Percentiles rank a stretch among this genome's conserved stretches.
These are phyloP conservation scores for Salix koriyanagi DNA, from an alignment of 345 rosid genomes.

Conservation along the genomic window DNA sequence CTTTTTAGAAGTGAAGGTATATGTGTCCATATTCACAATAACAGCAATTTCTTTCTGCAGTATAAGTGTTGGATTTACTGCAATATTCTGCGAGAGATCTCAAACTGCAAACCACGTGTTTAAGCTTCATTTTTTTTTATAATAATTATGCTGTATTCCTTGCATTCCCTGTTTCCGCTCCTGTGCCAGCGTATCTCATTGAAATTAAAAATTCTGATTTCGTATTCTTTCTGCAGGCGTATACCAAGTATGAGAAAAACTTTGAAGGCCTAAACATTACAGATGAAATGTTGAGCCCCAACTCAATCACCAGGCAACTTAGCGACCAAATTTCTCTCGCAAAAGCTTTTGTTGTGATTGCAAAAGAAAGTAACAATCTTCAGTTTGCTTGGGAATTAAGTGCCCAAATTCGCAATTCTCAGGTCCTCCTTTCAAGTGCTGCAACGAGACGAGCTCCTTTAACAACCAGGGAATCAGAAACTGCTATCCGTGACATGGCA, in stretches of 20 bases:
- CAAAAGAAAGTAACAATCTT: conserved; percentile 86
- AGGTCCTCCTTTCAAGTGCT: conserved; percentile 67
- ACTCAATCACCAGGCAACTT: conserved; percentile 76
- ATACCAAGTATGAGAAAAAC: conserved; percentile 44
- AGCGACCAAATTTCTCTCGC: conserved; percentile 89
- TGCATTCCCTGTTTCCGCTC: neutral
- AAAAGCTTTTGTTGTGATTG: conserved; percentile 82
- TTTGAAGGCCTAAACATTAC: conserved; percentile 69
- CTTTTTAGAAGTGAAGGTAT: neutral
- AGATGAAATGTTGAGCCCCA: conserved; percentile 72
- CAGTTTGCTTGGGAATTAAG: conserved; percentile 97
- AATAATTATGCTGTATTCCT: too few relatives aligned
- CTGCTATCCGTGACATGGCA: conserved; percentile 81
- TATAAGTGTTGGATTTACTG: neutral
- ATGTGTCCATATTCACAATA: neutral
- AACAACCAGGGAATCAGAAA: conserved; percentile 61
- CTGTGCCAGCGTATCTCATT: too few relatives aligned
- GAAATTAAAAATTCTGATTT: conserved; percentile 1
- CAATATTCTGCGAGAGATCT: neutral
- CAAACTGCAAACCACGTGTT: neutral
- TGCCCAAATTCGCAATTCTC: conserved; percentile 88
- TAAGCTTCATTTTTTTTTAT: neutral
- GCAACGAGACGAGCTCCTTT: conserved; percentile 71
- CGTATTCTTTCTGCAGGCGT: conserved; percentile 36
- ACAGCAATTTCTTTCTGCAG: neutral